These are phyloP conservation scores for Ganoderma sinense DNA, from an alignment of 1,284 basidiomycete species.

Conservation along the genomic window DNA sequence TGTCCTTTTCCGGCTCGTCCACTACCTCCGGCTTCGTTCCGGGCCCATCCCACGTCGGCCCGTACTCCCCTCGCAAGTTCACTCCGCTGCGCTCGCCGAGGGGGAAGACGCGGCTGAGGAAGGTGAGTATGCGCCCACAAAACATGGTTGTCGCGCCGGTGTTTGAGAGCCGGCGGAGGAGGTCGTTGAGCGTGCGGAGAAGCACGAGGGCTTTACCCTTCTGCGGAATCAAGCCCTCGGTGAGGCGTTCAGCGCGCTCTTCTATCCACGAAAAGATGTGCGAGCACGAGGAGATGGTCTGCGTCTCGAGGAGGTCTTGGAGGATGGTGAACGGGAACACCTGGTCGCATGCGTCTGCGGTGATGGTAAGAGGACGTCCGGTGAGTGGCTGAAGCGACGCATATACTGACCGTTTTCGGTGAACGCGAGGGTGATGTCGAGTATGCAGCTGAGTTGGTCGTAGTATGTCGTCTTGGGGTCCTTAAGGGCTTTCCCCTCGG, in stretches of 20 bases:
- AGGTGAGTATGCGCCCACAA: conserved; percentile 88
- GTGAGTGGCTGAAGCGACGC: not conserved
- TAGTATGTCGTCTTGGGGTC: conserved; percentile 64
- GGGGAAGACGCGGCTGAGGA: conserved; percentile 86
- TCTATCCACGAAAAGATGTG: conserved; percentile 89
- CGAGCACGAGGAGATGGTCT: conserved; percentile 83
- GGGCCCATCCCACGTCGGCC: conserved; percentile 81
- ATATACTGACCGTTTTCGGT: conserved; percentile 71
- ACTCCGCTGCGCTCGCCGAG: conserved; percentile 91
- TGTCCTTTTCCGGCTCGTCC: conserved; percentile 4
- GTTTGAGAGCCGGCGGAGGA: conserved; percentile 85
- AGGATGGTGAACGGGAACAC: conserved; percentile 69
- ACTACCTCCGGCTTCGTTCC: conserved; percentile 37
- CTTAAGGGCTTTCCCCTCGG: conserved; percentile 65
- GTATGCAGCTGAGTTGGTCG: conserved; percentile 59
- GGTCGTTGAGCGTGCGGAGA: conserved; percentile 86
- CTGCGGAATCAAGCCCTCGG: conserved; percentile 79
- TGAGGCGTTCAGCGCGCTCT: conserved; percentile 67
- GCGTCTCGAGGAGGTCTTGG: conserved; percentile 81
- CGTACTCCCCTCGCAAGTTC: conserved; percentile 87
- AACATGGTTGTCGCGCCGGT: conserved; percentile 85
- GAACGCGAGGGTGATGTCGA: conserved; percentile 78
- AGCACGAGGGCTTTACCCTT: conserved; percentile 89
- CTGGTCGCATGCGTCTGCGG: conserved; percentile 59
- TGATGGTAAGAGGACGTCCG: conserved; percentile 3